Evolutionary conservation across 148 eudicot genomes (phyloP), one percentile per base, ranked within the genome.

Genomic region (Chenopodium album): DNA sequence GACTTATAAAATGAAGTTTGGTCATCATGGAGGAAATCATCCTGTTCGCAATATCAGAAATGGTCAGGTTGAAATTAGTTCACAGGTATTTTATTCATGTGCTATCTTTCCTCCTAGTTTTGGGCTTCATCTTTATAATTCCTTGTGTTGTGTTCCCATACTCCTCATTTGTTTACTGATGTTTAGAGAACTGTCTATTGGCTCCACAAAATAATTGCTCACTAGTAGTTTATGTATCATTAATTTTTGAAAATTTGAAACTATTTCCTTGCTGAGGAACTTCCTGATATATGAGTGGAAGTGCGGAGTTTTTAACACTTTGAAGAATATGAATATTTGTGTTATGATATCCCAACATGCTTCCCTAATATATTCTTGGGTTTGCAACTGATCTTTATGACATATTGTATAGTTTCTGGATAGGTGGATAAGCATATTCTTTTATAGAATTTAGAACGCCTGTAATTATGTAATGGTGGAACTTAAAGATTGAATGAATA

Each of bases 1-100:
- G 81, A 96, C 99, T 64, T 96, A 76, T 82, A 96, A 96, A 81
- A 96, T 96, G 99, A 96, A 92, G 83, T 96, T 96, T 87, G 99
- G 99, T 87, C 99, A 96, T 85, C 98, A 96, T 83, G 99, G 99
- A 59, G 99, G 98, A 80, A 95, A 95, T 86, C 99, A 95, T 84
- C 99, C 99, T 1, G 99, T 95, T 74, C 92, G 96, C 78, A 90
- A 93, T 85, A 76, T 89, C 67, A 77, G 69, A 66, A 93, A 82
- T 84, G 98, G 92, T 47, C 84, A 89, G 78, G 99, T 96, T 63
- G 98, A 91, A 87, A 96, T 96, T 85, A 96, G 99, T 87, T 90
- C 99, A 32, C 95, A 94, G 95, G 98, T 94, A 75, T 77, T 71
- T 23, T 60, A 17, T 50, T 60, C 34, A 50, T 13, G 7, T 13